Evolutionary conservation across 257 asterid genomes (phyloP).

Genomic region (Paraleonurus japonicus): DNA sequence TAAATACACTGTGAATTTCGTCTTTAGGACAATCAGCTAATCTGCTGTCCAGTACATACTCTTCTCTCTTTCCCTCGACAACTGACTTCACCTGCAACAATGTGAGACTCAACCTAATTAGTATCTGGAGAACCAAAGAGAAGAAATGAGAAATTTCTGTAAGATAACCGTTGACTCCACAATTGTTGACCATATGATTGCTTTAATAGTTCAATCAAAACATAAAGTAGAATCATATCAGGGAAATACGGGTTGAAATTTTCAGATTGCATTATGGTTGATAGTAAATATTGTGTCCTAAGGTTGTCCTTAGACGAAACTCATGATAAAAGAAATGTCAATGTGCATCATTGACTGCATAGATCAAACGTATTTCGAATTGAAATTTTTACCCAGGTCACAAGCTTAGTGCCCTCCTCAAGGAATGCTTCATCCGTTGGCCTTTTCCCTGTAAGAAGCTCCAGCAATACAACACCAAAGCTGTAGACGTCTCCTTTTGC

Average conservation of each 20-base stretch:
- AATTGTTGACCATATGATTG: neutral
- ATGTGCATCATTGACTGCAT: neutral
- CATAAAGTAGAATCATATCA: neutral
- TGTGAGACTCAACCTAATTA: constrained; percentile 6
- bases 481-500: constrained; percentile 89
- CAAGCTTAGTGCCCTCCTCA: constrained; percentile 94
- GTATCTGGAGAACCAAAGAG: neutral
- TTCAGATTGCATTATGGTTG: neutral
- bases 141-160: neutral
- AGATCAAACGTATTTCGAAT: neutral
- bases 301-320: neutral
- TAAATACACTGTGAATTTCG: constrained; percentile 56
- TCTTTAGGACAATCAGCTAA: constrained; percentile 47
- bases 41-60: constrained; percentile 56
- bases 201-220: neutral
- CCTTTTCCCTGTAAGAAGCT: constrained; percentile 78
- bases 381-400: constrained; percentile 67
- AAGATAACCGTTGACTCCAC: neutral
- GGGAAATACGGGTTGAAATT: neutral
- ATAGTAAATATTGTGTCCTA: neutral
- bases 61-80: constrained; percentile 74
- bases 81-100: constrained; percentile 74
- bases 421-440: constrained; percentile 77
- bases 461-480: constrained; percentile 86
- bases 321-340: neutral